Percentiles rank a stretch among this genome's conserved stretches.
Evolutionary conservation across 1,139 yeast species (phyloP).

Genomic region (Citeromyces hawaiiensis): DNA sequence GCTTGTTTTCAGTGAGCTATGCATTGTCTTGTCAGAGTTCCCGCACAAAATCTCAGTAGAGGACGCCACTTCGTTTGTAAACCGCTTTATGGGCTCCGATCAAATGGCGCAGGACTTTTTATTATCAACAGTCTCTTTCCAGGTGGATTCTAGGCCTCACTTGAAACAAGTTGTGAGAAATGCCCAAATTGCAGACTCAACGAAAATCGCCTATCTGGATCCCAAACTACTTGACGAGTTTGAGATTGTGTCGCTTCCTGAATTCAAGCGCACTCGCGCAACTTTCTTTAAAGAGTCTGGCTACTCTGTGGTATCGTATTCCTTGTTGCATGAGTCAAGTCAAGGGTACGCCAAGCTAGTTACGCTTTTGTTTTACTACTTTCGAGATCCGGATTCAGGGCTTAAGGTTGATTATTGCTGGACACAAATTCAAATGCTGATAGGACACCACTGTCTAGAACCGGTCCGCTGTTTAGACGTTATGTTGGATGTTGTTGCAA

Average conservation of each 20-base stretch:
- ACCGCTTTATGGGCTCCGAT: not conserved
- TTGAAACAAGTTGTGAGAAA: conserved; percentile 22
- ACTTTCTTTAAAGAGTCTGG: not conserved
- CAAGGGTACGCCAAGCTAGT: conserved; percentile 71
- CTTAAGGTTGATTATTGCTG: conserved; percentile 32
- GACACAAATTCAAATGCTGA: conserved; percentile 39
- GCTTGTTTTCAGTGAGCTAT: not conserved
- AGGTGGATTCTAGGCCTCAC: not conserved
- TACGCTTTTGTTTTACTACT: conserved; percentile 33
- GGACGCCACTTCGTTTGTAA: not conserved
- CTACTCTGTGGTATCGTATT: conserved; percentile 62
- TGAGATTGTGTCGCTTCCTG: conserved; percentile 11
- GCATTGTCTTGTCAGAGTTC: not conserved
- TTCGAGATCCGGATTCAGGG: conserved; percentile 25
- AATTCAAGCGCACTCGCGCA: conserved; percentile 13
- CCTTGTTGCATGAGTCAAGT: conserved; percentile 62
- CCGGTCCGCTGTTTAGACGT: conserved; percentile 60
- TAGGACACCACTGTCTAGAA: conserved; percentile 73
- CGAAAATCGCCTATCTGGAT: conserved; percentile 20
- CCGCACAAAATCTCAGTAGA: not conserved
- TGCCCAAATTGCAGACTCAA: conserved; percentile 23
- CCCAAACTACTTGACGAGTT: conserved; percentile 14
- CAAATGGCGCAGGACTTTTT: not conserved
- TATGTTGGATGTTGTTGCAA: conserved; percentile 35
- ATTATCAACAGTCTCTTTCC: not conserved